These are phyloP conservation scores for Neurospora discreta DNA, from an alignment of 495 filamentous ascomycete genomes.

Conservation along the genomic window DNA sequence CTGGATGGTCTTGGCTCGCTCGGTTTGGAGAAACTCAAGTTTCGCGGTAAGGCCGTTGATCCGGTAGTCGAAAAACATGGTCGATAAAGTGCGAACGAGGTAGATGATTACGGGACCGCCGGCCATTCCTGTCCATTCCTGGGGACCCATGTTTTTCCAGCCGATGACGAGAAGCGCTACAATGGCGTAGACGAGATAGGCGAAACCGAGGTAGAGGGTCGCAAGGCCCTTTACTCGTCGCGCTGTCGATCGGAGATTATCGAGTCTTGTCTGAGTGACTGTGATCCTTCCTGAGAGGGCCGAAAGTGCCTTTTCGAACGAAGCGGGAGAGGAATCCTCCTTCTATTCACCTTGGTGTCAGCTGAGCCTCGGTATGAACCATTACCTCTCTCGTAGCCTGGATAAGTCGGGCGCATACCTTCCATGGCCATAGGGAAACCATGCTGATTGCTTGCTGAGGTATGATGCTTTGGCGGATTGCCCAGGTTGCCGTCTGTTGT, in stretches of 20 bases:
- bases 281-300: constrained; percentile 72
- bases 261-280: constrained; percentile 56
- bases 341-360: constrained; percentile 36
- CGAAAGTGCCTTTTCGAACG: constrained; percentile 83
- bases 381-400: constrained; percentile 4
- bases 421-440: constrained; percentile 67
- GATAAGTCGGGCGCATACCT: constrained; percentile 9
- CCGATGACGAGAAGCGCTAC: constrained; percentile 76
- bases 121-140: constrained; percentile 64
- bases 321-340: constrained; percentile 74
- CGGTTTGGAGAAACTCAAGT: constrained; percentile 62
- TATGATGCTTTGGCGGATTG: neutral
- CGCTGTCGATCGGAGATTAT: constrained; percentile 54
- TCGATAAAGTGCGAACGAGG: constrained; percentile 44
- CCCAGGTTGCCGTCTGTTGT: neutral
- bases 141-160: constrained; percentile 62
- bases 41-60: constrained; percentile 52
- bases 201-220: constrained; percentile 82
- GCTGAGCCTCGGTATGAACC: constrained; percentile 5
- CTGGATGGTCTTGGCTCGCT: constrained; percentile 79
- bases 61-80: constrained; percentile 70
- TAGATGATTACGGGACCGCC: constrained; percentile 79
- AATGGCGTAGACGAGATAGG: constrained; percentile 74
- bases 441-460: constrained; percentile 30
- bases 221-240: constrained; percentile 75